Conservation (phyloP, 2,329 filamentous ascomycete genomes). For the Venturia pyrina region DNA sequence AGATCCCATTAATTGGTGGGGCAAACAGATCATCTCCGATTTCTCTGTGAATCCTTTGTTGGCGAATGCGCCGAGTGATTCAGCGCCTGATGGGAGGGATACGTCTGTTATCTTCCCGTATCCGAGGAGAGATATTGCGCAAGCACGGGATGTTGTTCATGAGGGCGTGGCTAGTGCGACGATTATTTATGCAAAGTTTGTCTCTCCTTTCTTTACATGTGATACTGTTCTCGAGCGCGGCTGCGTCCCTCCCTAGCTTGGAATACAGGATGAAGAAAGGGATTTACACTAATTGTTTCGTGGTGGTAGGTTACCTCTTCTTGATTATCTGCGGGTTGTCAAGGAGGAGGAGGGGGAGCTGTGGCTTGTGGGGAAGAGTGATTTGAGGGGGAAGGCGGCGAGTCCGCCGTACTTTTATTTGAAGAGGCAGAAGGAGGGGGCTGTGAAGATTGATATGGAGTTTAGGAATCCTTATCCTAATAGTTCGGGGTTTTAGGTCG, state of each 20-base stretch:
- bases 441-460: conserved; percentile 2
- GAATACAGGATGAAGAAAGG: neutral
- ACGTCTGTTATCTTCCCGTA: conserved; percentile 2
- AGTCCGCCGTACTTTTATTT: conserved; percentile 9
- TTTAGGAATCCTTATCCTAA: conserved; percentile 11
- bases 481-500: neutral
- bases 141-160: conserved; percentile 7
- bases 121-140: conserved; percentile 10
- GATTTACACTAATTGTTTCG: neutral
- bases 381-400: conserved; percentile 5
- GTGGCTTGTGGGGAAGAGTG: conserved; percentile 8
- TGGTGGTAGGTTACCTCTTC: neutral
- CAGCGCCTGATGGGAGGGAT: neutral
- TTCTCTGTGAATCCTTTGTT: conserved; percentile 1
- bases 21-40: conserved; percentile 9
- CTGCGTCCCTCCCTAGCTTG: no score
- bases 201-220: neutral
- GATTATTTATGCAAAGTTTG: conserved; percentile 5
- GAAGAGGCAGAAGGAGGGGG: neutral
- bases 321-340: conserved; percentile 3
- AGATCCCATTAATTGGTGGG: conserved; percentile 8
- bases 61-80: neutral
- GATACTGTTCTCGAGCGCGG: no score
- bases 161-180: conserved; percentile 1
- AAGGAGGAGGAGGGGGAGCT: conserved; percentile 1